Conservation (phyloP, 805 yeast species). For the Ogataea allantospora region DNA sequence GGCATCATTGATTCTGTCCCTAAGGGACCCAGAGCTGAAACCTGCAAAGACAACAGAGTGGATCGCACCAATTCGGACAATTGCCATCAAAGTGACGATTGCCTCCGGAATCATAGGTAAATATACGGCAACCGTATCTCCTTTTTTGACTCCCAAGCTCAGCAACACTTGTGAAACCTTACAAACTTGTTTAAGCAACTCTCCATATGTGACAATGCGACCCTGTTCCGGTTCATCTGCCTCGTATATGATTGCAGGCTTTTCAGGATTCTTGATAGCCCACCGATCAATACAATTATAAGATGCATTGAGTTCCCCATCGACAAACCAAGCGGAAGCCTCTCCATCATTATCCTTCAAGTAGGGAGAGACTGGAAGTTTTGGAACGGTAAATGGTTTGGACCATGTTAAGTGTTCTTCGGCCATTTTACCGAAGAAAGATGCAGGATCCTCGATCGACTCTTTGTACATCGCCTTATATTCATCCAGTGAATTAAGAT, state of each 20-base stretch:
- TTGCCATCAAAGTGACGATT: conserved; percentile 70
- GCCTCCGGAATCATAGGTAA: conserved; percentile 88
- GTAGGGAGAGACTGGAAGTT: conserved; percentile 41
- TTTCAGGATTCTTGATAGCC: conserved; percentile 68
- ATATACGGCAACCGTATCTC: conserved; percentile 84
- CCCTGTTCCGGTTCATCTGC: conserved; percentile 76
- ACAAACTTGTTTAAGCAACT: conserved; percentile 67
- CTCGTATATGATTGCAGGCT: conserved; percentile 75
- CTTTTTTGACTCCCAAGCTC: conserved; percentile 67
- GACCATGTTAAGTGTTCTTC: conserved; percentile 50
- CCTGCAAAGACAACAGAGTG: conserved; percentile 89
- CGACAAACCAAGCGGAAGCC: conserved; percentile 70
- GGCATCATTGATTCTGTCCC: conserved; percentile 73
- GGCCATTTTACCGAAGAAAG: conserved; percentile 56
- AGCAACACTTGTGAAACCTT: conserved; percentile 68
- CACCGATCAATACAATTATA: conserved; percentile 83
- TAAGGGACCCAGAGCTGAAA: conserved; percentile 67
- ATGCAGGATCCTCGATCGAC: conserved; percentile 53
- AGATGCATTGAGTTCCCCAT: conserved; percentile 76
- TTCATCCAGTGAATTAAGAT: conserved; percentile 47
- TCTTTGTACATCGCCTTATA: conserved; percentile 50
- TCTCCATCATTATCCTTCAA: conserved; percentile 49
- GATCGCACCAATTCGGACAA: conserved; percentile 76
- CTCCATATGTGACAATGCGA: conserved; percentile 61
- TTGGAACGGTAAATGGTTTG: conserved; percentile 46